Percentiles rank a stretch among this genome's conserved stretches.
These are phyloP conservation scores for Magnusiomyces ingens DNA, from an alignment of 1,139 yeast genomes.

Conservation along the genomic window DNA sequence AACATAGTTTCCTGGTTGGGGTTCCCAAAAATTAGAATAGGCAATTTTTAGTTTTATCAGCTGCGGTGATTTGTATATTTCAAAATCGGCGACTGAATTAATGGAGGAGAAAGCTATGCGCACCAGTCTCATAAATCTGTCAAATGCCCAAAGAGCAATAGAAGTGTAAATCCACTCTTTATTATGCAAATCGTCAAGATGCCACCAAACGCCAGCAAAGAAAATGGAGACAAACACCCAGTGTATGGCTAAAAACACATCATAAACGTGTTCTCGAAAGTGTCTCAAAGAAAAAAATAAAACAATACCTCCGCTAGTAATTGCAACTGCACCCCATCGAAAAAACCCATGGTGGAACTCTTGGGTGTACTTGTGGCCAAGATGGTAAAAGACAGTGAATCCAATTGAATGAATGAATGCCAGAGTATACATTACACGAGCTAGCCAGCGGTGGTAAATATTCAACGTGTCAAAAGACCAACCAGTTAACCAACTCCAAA, in stretches of 20 bases:
- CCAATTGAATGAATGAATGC: slow-evolving; percentile 33
- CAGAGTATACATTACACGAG: slow-evolving; percentile 47
- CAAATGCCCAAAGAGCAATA: slow-evolving; percentile 36
- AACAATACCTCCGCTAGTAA: slow-evolving; percentile 38
- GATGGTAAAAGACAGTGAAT: slow-evolving; percentile 17
- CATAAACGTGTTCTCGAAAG: slow-evolving; percentile 55
- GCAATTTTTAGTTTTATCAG: slow-evolving; percentile 25
- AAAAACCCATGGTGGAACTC: slow-evolving; percentile 29
- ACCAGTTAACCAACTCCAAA: slow-evolving; percentile 57
- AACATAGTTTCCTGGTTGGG: slow-evolving; percentile 52
- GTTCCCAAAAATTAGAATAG: slow-evolving; percentile 34
- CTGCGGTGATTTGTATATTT: slow-evolving; percentile 25
- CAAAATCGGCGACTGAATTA: slow-evolving; percentile 35
- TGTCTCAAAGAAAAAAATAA: slow-evolving; percentile 42
- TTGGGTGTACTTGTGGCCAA: slow-evolving; percentile 10
- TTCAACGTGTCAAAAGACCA: slow-evolving; percentile 59
- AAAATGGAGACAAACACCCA: slow-evolving; percentile 40
- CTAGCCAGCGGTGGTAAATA: slow-evolving; percentile 60
- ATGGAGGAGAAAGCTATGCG: slow-evolving; percentile 38
- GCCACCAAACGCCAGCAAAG: slow-evolving; percentile 40
- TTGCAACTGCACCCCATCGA: slow-evolving; percentile 51
- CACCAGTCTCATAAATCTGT: slow-evolving; percentile 33
- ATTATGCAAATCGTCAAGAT: slow-evolving; percentile 34
- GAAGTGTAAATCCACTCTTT: slow-evolving; percentile 38
- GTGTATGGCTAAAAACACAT: slow-evolving; percentile 56